Base-by-base conservation (phyloP, 495 filamentous ascomycete genomes). In the Penicillium robsamsonii region DNA sequence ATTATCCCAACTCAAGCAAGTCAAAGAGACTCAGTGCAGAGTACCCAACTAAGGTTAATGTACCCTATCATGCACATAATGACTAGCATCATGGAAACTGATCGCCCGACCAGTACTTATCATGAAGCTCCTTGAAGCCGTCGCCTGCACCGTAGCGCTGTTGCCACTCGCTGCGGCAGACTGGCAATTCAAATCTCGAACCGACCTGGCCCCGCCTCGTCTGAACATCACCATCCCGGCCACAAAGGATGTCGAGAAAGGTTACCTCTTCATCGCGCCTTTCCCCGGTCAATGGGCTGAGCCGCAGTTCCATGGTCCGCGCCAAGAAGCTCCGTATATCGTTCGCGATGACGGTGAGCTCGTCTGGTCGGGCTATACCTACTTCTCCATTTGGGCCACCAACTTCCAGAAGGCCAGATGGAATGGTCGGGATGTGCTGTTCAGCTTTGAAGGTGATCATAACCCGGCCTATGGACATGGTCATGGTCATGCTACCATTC, bases 161-260 rank as follows among this genome's bases (percentile, higher is more conserved):
- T 56, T 71, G 12, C 62, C 70, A 4, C 56, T 70, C 0, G 75
- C 61, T 25, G 48, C 61, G 40, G 79, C 78, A 15, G 77, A 84
- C 64, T 84, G 80, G 80, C 77, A 81, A 55, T 82, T 77, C 69
- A 78, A 76, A 52, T 81, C 81, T 17, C 78, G 80, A 30, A 67
- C 79, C 20, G 81, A 81, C 59, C 69, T 84, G n/a, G 76, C 81
- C 11, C 80, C 80, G 12, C 80, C 80, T 20, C 73, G 69, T 11
- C 65, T 83, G 44, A 83, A 84, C 55, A 82, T 83, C 66, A 84
- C 79, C 37, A 82, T 82, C 42, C 72, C 75, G 4, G 77, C 79
- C 0, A 64, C 78, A 12, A 40, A 68, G 37, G 74, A 77, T 46
- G 76, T 79, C 30, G 76, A 78, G 49, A 68, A 73, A 53, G 80